Base-by-base conservation (phyloP, 108 stramenopile species). In the Nitzschia inconspicua region DNA sequence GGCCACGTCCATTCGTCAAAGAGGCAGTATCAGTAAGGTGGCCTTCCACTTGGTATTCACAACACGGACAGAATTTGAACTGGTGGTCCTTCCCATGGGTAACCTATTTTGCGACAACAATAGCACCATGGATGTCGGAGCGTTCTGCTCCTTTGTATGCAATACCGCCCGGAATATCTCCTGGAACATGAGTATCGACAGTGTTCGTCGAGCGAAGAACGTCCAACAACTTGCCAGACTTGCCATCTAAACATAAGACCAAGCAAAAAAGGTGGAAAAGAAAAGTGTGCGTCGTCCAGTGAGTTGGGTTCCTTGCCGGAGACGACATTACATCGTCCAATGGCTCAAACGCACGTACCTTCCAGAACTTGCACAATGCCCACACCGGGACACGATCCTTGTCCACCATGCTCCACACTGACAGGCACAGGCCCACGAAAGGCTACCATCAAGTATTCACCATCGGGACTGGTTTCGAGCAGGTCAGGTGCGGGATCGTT, bases 401-500 rank as follows among this genome's bases (percentile, higher is more conserved):
- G 72, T 19, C 66, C 66, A 20, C 66, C 8, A 35, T 73, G 72
- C 8, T 19, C 29, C 14, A 63, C 60, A 14, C 60, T 22, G 20
- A 73, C 72, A 18, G 72, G 66, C 3, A 26, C 65, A 3, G 72
- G 72, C 41, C 72, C 72, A 44, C 72, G 65, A 10, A 73, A 68
- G 16, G 37, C 49, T 32, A 73, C 1, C 32, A 53, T 49, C n/a
- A 73, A 19, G 30, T 53, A 67, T 29, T 73, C 62, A 23, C 72
- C 72, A 62, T 73, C 72, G 4, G 66, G 66, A 7, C 66, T 61
- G 24, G 32, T 42, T 2, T 51, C 48, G 3, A 62, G 9, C 14
- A 61, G 37, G 26, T 71, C 63, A 10, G 70, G 44, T 18, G 56
- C 55, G 11, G 63, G 63, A 48, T 71, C 63, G 43, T 71, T 65